phyloP scores from a whole-genome alignment of 1,284 basidiomycete genomes.

The Heliocybe sulcata region DNA sequence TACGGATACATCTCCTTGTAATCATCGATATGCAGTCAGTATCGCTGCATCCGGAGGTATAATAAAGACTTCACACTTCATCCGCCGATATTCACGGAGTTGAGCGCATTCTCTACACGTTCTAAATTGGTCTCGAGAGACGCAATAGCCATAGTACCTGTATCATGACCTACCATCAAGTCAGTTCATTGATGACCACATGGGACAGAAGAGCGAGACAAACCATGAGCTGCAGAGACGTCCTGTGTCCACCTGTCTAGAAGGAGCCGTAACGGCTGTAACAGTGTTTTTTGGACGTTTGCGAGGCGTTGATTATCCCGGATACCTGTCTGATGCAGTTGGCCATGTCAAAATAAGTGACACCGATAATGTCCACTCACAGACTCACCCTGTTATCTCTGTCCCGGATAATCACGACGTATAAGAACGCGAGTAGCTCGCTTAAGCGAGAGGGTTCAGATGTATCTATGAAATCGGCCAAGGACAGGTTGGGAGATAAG shows the following conservation, averaged over 20 bases:
- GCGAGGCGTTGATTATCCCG: constrained; percentile 29
- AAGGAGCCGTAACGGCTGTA: constrained; percentile 20
- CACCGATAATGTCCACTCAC: not conserved
- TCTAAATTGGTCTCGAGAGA: constrained; percentile 18
- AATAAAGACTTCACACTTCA: not conserved
- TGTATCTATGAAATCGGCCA: constrained; percentile 35
- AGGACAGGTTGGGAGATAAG: constrained; percentile 20
- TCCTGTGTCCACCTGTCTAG: constrained; percentile 20
- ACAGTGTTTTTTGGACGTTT: constrained; percentile 19
- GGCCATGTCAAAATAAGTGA: constrained; percentile 1
- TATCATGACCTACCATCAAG: constrained; percentile 7
- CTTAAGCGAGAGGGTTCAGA: constrained; percentile 41
- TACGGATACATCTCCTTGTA: not conserved
- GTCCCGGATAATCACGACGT: constrained; percentile 42
- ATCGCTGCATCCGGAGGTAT: not conserved
- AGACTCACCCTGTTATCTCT: constrained; percentile 31
- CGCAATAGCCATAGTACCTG: constrained; percentile 14
- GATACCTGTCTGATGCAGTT: constrained; percentile 39
- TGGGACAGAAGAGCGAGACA: constrained; percentile 25
- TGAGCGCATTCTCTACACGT: constrained; percentile 17
- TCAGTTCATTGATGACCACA: constrained; percentile 5
- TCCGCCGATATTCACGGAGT: not conserved
- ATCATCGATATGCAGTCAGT: not conserved
- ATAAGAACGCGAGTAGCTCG: constrained; percentile 47
- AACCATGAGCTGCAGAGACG: constrained; percentile 14